A percentile compares a stretch with the other conserved stretches of the same genome.
Evolutionary conservation across 2,329 filamentous ascomycete genomes (phyloP).

Genomic region (Achaetomium macrosporum): DNA sequence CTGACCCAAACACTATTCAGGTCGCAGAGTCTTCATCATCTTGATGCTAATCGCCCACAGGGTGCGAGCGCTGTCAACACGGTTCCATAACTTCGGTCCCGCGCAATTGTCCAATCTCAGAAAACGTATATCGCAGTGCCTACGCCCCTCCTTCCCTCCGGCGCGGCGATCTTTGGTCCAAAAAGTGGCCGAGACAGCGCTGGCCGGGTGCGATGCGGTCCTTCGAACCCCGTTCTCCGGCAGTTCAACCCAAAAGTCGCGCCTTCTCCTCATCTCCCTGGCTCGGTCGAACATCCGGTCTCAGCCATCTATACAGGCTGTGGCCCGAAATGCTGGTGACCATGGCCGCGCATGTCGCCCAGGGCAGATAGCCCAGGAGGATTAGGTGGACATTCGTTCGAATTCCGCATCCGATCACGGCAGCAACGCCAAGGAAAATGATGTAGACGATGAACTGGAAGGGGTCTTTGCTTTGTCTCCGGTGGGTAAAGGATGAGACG

Average conservation of each 20-base stretch:
- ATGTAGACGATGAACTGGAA: conserved; percentile 31
- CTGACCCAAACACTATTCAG: too few species aligned
- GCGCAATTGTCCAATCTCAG: neutral
- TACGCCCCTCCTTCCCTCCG: neutral
- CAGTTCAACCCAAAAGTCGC: conserved; percentile 11
- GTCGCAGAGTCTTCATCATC: too few species aligned
- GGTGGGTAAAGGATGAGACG: conserved; percentile 33
- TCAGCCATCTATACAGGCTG: conserved; percentile 14
- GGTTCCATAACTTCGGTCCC: neutral
- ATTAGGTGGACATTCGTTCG: conserved; percentile 28
- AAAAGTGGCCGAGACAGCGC: neutral
- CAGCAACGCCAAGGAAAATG: conserved; percentile 22
- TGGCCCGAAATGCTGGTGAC: conserved; percentile 28
- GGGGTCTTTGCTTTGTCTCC: conserved; percentile 28
- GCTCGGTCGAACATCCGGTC: neutral
- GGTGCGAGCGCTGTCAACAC: too few species aligned
- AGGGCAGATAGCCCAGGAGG: conserved; percentile 32
- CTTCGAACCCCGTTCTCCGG: neutral
- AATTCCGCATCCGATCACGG: conserved; percentile 24
- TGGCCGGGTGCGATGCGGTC: neutral
- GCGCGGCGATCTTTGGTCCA: neutral
- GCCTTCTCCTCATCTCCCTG: conserved; percentile 18
- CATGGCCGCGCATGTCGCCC: conserved; percentile 34
- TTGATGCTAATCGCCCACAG: too few species aligned
- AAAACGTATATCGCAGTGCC: neutral